A percentile compares a stretch with the other conserved stretches of the same genome.
Conservation (phyloP, 2,329 filamentous ascomycete species). For the Talaromyces piceae region DNA sequence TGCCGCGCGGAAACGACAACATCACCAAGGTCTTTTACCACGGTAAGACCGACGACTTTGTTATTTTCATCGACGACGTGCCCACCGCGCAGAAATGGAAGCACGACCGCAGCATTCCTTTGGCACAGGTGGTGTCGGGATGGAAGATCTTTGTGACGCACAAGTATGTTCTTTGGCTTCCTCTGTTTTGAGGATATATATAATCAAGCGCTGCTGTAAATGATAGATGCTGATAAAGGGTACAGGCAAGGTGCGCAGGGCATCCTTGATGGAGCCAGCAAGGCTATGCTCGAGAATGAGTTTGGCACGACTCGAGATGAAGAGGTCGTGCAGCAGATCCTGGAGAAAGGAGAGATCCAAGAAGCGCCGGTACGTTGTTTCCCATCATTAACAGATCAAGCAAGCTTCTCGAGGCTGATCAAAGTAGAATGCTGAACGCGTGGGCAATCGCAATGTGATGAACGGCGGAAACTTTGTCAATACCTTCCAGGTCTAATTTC, state of each 20-base stretch:
- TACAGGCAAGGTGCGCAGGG: constrained; percentile 79
- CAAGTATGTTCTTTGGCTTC: constrained; percentile 58
- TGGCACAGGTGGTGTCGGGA: constrained; percentile 75
- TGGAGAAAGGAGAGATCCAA: constrained; percentile 67
- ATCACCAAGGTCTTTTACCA: constrained; percentile 80
- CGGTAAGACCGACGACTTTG: constrained; percentile 62
- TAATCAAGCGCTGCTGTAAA: no score
- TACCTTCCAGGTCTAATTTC: constrained; percentile 6
- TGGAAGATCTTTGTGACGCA: constrained; percentile 89
- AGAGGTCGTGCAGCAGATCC: constrained; percentile 71
- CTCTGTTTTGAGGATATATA: neutral
- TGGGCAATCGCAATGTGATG: constrained; percentile 15
- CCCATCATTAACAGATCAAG: no score
- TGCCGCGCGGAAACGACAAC: constrained; percentile 64
- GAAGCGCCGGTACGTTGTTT: constrained; percentile 44
- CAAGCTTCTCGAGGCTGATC: neutral
- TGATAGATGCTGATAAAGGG: neutral
- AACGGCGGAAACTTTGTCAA: constrained; percentile 8
- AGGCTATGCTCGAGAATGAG: constrained; percentile 69
- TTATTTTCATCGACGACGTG: constrained; percentile 57
- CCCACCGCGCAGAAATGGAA: constrained; percentile 60
- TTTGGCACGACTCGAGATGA: constrained; percentile 78
- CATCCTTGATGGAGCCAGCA: constrained; percentile 66
- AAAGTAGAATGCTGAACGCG: constrained; percentile 23
- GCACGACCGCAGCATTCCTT: constrained; percentile 66